Evolutionary conservation across 1,284 basidiomycete genomes (phyloP).

Genomic region (Xanthoconium separans): DNA sequence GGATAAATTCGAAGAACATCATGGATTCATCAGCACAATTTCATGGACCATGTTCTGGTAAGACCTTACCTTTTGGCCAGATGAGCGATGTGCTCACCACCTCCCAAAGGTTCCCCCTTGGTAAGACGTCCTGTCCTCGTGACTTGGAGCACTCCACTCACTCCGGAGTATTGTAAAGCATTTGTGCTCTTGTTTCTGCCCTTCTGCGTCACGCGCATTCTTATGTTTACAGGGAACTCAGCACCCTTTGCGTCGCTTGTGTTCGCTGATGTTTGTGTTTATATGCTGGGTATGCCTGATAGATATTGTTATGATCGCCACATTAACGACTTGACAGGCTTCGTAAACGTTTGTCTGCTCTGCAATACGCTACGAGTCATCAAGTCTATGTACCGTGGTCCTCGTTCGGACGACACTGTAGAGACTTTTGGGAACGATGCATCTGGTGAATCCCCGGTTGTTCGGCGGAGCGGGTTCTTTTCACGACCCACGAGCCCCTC

Average conservation of each 20-base stretch:
- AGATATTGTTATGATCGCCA: neutral
- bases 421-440: slow-evolving; percentile 26
- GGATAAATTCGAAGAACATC: slow-evolving; percentile 48
- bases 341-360: slow-evolving; percentile 61
- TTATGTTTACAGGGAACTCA: slow-evolving; percentile 45
- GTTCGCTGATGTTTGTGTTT: slow-evolving; percentile 53
- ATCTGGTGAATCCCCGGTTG: slow-evolving; percentile 20
- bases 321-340: slow-evolving; percentile 40
- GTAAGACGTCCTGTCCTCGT: slow-evolving; percentile 36
- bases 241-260: slow-evolving; percentile 47
- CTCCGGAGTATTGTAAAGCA: slow-evolving; percentile 35
- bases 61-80: slow-evolving; percentile 20
- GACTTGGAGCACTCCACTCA: neutral
- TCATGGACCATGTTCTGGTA: slow-evolving; percentile 69
- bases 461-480: slow-evolving; percentile 2
- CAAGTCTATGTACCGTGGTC: slow-evolving; percentile 46
- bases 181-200: slow-evolving; percentile 63
- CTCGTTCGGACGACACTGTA: slow-evolving; percentile 15
- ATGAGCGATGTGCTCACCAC: slow-evolving; percentile 7
- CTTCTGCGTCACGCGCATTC: slow-evolving; percentile 52
- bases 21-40: slow-evolving; percentile 56
- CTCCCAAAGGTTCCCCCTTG: slow-evolving; percentile 54
- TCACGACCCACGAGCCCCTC: neutral
- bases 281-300: slow-evolving; percentile 50
- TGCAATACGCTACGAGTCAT: slow-evolving; percentile 68